Evolutionary conservation across 257 asterid species (phyloP).

Genomic region (Paulownia fortunei): DNA sequence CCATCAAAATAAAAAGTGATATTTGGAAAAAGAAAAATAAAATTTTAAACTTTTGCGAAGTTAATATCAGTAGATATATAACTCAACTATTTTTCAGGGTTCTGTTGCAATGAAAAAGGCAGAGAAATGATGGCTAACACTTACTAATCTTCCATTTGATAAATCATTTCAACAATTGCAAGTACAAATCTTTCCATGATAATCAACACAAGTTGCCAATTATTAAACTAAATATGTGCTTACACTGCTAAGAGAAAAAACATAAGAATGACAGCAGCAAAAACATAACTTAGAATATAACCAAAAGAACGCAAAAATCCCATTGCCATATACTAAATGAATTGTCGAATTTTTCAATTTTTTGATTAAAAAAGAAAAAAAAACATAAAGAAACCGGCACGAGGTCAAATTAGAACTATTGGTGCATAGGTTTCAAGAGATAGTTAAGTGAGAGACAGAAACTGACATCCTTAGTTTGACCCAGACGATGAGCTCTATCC

Average conservation of each 20-base stretch:
- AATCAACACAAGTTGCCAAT: background rate
- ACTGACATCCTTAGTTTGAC: constrained; percentile 92
- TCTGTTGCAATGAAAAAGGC: background rate
- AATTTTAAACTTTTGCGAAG: background rate
- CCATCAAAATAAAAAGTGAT: background rate
- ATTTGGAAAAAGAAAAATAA: background rate
- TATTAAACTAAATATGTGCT: constrained; percentile 2
- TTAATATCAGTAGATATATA: background rate
- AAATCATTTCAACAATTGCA: background rate
- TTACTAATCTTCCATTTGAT: background rate
- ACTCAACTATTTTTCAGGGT: background rate
- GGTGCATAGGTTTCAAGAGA: constrained; percentile 14
- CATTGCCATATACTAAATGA: background rate
- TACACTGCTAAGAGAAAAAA: background rate
- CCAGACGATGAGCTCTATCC: constrained; percentile 99
- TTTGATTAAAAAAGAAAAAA: background rate
- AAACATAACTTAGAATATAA: background rate
- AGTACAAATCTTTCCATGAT: constrained; percentile 9
- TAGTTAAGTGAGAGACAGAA: constrained; percentile 22
- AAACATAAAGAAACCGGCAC: background rate
- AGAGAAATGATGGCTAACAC: background rate
- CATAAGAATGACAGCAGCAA: background rate
- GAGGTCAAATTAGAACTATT: background rate
- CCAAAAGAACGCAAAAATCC: background rate
- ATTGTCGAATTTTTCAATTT: background rate